Base-by-base conservation (phyloP, 2,329 filamentous ascomycete species). In the Graphilbum sp. region DNA sequence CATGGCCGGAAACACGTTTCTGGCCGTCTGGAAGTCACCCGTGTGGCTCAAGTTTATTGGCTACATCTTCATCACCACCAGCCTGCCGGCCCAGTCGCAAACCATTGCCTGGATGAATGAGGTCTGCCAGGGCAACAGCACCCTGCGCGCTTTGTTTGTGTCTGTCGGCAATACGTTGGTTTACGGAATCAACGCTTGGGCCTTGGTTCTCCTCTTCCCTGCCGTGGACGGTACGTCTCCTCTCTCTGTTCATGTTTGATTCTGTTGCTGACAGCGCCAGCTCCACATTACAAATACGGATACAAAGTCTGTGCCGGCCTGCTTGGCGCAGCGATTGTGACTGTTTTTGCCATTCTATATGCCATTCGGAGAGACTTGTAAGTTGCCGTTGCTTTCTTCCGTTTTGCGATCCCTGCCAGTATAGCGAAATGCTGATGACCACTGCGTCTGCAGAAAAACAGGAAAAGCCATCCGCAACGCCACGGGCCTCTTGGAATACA, bases 21-120 rank as follows among this genome's bases (percentile, higher is more conserved):
- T 36, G 23, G 27, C 38, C 15, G 34, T 37, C 19, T 36, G 34
- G 38, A 29, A 34, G 30, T 23, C 34, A n/a, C 38, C 34, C 16
- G 30, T 17, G 5, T 32, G 34, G 29, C 34, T 37, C 29, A 40
- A 36, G 34, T 36, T 40, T 25, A 25, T 37, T 3, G 38, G 38
- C 29, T 40, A 37, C 21, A 40, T 40, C 34, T 40, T 36, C 15
- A 40, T 40, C 29, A 37, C 34, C 27, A 23, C 34, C 3, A 34
- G 34, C 16, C 34, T 37, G 5, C 34, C 29, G 18, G 38, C 38
- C 2, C 34, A 37, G 20, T 25, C 27, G 9, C 21, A 32, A 5
- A 40, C 38, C n/a, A 40, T 40, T 21, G 38, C 38, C 5, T 40
- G 38, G 38, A 25, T 40, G 13, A 40, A 40, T 16, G 38, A 40